Conservation (phyloP, 2,329 filamentous ascomycete species). For the Triangularia setosa region DNA sequence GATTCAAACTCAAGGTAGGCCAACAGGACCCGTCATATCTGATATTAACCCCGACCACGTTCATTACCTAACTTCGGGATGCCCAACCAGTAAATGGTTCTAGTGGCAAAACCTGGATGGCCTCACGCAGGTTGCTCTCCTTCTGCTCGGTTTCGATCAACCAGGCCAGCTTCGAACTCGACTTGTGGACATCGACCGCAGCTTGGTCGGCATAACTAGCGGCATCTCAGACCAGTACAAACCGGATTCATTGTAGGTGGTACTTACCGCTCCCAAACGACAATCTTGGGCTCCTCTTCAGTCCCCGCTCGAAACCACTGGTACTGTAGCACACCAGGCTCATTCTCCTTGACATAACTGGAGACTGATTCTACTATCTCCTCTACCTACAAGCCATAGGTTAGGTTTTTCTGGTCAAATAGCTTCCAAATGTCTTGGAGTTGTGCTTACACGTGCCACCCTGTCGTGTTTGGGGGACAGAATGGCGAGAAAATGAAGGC, state of each 20-base stretch:
- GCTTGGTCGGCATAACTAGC: slow-evolving; percentile 8
- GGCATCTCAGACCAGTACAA: not conserved
- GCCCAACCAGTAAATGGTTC: slow-evolving; percentile 8
- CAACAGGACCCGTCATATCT: no score
- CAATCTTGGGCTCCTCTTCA: slow-evolving; percentile 10
- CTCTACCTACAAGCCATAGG: not conserved
- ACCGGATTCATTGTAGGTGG: not conserved
- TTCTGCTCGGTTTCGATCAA: slow-evolving; percentile 10
- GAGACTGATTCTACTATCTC: slow-evolving; percentile 5
- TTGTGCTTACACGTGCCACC: slow-evolving; percentile 6
- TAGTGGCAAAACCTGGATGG: slow-evolving; percentile 4
- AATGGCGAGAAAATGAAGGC: slow-evolving; percentile 11
- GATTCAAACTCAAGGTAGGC: no score
- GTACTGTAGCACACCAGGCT: slow-evolving; percentile 11
- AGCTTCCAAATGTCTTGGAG: not conserved
- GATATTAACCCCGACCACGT: no score
- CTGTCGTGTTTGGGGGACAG: slow-evolving; percentile 10
- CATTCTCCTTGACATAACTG: not conserved
- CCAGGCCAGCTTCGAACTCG: slow-evolving; percentile 9
- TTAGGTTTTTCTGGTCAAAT: not conserved
- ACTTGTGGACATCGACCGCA: slow-evolving; percentile 5
- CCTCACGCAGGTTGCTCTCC: slow-evolving; percentile 8
- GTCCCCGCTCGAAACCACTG: slow-evolving; percentile 11
- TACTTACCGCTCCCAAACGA: slow-evolving; percentile 11
- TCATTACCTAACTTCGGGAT: not conserved